phyloP scores from a whole-genome alignment of 495 filamentous ascomycete genomes.

The Aspergillus cavernicola region DNA sequence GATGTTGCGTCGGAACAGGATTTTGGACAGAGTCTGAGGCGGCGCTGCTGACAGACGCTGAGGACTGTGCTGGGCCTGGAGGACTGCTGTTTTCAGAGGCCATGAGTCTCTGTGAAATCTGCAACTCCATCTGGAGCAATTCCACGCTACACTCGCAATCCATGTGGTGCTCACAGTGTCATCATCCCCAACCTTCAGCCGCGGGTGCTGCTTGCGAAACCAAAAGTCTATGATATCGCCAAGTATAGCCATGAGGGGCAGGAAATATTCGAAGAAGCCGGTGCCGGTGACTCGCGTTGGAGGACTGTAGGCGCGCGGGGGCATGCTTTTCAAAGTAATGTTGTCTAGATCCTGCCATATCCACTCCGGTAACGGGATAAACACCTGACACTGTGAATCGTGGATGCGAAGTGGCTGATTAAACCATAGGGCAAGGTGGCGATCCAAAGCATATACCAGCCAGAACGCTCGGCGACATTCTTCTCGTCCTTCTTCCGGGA shows the following conservation, averaged over 20 bases:
- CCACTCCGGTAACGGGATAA: constrained; percentile 29
- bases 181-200: too few species aligned
- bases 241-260: constrained; percentile 77
- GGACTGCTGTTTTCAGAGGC: too few species aligned
- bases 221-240: constrained; percentile 82
- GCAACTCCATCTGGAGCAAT: too few species aligned
- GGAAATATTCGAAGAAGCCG: constrained; percentile 71
- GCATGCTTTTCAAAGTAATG: constrained; percentile 19
- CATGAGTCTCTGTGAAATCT: too few species aligned
- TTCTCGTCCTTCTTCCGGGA: constrained; percentile 36
- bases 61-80: too few species aligned
- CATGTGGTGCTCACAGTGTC: too few species aligned
- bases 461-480: constrained; percentile 49
- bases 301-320: constrained; percentile 23
- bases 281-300: constrained; percentile 24
- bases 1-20: too few species aligned
- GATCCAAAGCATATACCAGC: constrained; percentile 48
- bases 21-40: too few species aligned
- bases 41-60: too few species aligned
- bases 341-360: constrained; percentile 32
- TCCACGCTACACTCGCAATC: too few species aligned
- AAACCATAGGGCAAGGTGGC: constrained; percentile 49
- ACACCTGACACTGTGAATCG: constrained; percentile 42
- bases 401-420: constrained; percentile 42
- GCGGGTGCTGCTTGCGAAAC: too few species aligned